phyloP scores from a whole-genome alignment of 140 eudicot genomes.

The Flaveria floridana region DNA sequence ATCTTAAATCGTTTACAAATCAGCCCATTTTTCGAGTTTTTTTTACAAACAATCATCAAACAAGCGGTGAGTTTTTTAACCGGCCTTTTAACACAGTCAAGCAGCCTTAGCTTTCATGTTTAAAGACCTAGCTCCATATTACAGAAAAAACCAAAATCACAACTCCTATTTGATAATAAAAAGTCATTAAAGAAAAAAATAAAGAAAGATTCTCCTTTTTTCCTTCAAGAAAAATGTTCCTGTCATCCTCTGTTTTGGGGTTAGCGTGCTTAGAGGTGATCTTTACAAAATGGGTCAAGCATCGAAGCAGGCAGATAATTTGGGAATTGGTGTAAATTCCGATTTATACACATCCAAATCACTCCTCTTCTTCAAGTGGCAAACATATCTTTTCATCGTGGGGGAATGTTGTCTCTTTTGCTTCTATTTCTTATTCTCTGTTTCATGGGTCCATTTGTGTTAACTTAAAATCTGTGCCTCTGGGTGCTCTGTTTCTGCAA shows the following conservation, averaged over 20 bases:
- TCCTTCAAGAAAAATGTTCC: conserved; percentile 1
- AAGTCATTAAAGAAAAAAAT: background rate
- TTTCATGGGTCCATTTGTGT: conserved; percentile 35
- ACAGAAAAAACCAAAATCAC: no score
- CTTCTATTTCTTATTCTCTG: conserved; percentile 12
- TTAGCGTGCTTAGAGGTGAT: conserved; percentile 27
- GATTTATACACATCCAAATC: conserved; percentile 23
- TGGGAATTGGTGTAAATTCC: conserved; percentile 29
- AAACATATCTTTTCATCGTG: conserved; percentile 31
- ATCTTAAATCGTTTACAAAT: no score
- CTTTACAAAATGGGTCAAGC: conserved; percentile 41
- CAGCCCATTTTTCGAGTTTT: no score
- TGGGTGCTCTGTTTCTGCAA: conserved; percentile 32
- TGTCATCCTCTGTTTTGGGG: conserved; percentile 23
- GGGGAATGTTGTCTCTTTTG: conserved; percentile 35
- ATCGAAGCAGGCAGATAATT: conserved; percentile 30
- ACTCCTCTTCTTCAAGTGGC: conserved; percentile 33
- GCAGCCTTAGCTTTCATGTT: no score
- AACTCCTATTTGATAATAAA: background rate
- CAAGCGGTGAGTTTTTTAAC: no score
- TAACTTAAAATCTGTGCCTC: conserved; percentile 39
- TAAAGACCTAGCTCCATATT: no score
- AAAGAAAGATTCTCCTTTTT: background rate
- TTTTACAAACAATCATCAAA: no score
- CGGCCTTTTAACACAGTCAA: no score